Conservation (phyloP, 176 grass and related monocot species). For the Eremochloa ophiuroides region DNA sequence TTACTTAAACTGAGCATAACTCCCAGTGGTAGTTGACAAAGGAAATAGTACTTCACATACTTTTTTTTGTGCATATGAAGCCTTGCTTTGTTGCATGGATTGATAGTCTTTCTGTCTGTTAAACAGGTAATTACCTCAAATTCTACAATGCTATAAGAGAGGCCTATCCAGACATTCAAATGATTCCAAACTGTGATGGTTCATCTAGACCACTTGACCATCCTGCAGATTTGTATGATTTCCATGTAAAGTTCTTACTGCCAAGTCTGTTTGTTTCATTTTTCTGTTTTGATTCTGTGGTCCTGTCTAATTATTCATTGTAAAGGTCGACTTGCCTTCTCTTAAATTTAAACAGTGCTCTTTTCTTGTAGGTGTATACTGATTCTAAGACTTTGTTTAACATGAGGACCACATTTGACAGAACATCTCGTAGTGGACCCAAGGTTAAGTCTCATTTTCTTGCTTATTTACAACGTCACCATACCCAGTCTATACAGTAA, state of each 20-base stretch:
- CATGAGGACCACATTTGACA: slow-evolving; percentile 57
- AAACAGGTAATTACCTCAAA: slow-evolving; percentile 80
- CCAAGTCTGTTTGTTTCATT: slow-evolving; percentile 9
- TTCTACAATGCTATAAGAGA: slow-evolving; percentile 77
- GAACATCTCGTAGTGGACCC: slow-evolving; percentile 56
- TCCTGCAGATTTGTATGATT: slow-evolving; percentile 86
- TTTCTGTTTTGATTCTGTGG: neutral
- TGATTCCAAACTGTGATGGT: slow-evolving; percentile 87
- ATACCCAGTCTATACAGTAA: neutral
- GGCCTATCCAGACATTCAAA: slow-evolving; percentile 81
- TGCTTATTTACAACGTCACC: neutral
- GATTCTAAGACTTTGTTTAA: slow-evolving; percentile 64
- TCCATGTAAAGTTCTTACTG: slow-evolving; percentile 59
- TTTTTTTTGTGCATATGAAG: neutral
- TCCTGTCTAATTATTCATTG: slow-evolving; percentile 3
- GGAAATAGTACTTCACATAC: neutral
- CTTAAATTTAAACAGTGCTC: neutral
- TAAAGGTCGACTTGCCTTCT: neutral
- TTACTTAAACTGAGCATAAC: slow-evolving; percentile 4
- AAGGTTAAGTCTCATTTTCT: slow-evolving; percentile 55
- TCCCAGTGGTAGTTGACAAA: neutral
- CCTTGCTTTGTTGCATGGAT: neutral
- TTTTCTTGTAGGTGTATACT: slow-evolving; percentile 64
- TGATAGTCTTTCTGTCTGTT: slow-evolving; percentile 29
- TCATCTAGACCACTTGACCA: slow-evolving; percentile 69